Base-by-base conservation (phyloP, 192 early-diverging fungal species). In the Endogone sp. region DNA sequence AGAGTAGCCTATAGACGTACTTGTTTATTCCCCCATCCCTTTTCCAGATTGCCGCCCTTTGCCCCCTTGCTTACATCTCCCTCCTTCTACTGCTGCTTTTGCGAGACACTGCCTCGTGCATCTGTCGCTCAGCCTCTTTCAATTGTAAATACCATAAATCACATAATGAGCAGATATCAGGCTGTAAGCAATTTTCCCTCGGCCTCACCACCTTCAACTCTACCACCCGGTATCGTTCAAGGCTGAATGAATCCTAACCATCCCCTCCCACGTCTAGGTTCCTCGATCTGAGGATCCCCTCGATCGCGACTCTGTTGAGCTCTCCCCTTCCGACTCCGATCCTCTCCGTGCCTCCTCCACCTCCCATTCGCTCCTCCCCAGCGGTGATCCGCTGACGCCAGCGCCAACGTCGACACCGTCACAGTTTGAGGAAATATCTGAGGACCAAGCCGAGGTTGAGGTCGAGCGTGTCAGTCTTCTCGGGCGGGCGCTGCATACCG, bases 121-220 rank as follows among this genome's bases (percentile, higher is more conserved):
- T 3, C 25, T 30, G 56, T 26, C 65, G 56, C 29, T 54, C 37
- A 57, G 49, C 28, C 3, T 21, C 24, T 16, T 20, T 22, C 59
- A 67, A 58, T 26, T 67, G 55, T 55, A 25, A 58, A 29, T 67
- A 27, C 25, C 25, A 4, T 44, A 4, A 8, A 4, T 13, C 37
- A 4, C 65, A 30, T 24, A 54, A 67, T 67, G 65, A 58, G 56
- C 56, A 67, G 65, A 67, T 67, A 67, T 56, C 65, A 67, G 56
- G 59, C 56, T 29, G 65, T 67, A 67, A 44, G 37, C 13, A 44
- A 44, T 13, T 44, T 13, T 13, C 37, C 37, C 4, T 44, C 37
- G 37, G 13, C 37, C 37, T 44, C 37, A 8, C 37, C 37, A 4
- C 13, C 37, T 13, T 13, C 37, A 44, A 4, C 37, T 8, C 37